These are phyloP conservation scores for Periconia sp. DNA, from an alignment of 2,329 filamentous ascomycete species.

Conservation along the genomic window DNA sequence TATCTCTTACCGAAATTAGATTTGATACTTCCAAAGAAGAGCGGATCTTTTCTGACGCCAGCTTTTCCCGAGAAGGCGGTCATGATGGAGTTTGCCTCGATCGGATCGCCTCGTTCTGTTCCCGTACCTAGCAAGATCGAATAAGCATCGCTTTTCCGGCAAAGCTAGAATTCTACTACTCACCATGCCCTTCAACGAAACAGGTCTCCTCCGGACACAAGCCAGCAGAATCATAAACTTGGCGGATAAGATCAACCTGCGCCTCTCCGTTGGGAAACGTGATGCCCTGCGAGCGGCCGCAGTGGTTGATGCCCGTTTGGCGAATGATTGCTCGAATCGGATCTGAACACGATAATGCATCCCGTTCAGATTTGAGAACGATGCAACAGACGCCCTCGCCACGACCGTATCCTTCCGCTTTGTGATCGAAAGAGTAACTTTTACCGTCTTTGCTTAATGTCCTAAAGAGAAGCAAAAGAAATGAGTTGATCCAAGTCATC, in stretches of 20 bases:
- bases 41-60: conserved; percentile 17
- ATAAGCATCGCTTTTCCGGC: no score
- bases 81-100: conserved; percentile 27
- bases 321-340: background rate
- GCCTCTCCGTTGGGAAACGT: conserved; percentile 60
- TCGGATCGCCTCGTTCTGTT: conserved; percentile 51
- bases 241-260: conserved; percentile 32
- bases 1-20: conserved; percentile 35
- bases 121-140: conserved; percentile 51
- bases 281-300: conserved; percentile 31
- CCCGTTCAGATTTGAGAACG: background rate
- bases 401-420: background rate
- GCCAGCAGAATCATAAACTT: conserved; percentile 21
- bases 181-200: conserved; percentile 26
- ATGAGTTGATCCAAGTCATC: no score
- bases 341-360: background rate
- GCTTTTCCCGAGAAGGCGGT: conserved; percentile 19
- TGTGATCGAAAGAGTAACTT: background rate
- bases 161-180: no score
- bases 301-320: background rate
- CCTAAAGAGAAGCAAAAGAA: conserved; percentile 8
- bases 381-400: background rate
- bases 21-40: conserved; percentile 33
- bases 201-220: conserved; percentile 26
- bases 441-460: conserved; percentile 15